Base-by-base conservation (phyloP, 257 asterid species). In the Plantago ovata region DNA sequence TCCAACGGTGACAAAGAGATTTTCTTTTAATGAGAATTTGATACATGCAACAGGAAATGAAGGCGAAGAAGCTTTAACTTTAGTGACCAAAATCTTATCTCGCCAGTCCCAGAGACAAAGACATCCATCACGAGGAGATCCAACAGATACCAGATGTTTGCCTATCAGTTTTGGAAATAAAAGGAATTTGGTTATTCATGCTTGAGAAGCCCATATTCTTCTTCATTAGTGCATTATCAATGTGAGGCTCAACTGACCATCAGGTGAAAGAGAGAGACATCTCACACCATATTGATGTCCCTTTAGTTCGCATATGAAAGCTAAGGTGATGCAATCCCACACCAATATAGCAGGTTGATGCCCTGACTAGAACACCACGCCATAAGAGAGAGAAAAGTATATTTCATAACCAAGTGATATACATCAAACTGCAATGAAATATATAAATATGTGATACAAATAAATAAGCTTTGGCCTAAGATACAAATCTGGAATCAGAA, bases 101-200 rank as follows among this genome's bases (percentile, higher is more conserved):
- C 65, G 72, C 81, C 77, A 78, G 63, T 85, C 82, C 94, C 91
- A 85, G 65, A 85, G 75, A 73, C 85, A 85, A 33, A 85, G 61
- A 61, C 67, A 78, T 44, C 88, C 91, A 72, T 85, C 94, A 68
- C 77, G 79, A 38, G 81, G 75, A 61, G 63, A 70, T 69, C 94
- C 94, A 80, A 77, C 81, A 22, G 91, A 82, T 38, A 72, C 78
- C 63, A 85, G 65, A 52, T 78, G 81, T 65, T 72, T 82, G 44
- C 91, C 94, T 85, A 67, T 44, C n/a, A n/a, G n/a, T n/a, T n/a
- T n/a, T n/a, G n/a, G 64, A 70, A 20, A 20, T 9, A 38, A 56
- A 39, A n/a, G n/a, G n/a, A n/a, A n/a, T n/a, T n/a, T n/a, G n/a
- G n/a, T n/a, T n/a, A n/a, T n/a, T n/a, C n/a, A n/a, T n/a, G n/a